Percentiles rank a stretch among this genome's conserved stretches.
phyloP scores from a whole-genome alignment of 257 asterid species.

The Solanum etuberosum region DNA sequence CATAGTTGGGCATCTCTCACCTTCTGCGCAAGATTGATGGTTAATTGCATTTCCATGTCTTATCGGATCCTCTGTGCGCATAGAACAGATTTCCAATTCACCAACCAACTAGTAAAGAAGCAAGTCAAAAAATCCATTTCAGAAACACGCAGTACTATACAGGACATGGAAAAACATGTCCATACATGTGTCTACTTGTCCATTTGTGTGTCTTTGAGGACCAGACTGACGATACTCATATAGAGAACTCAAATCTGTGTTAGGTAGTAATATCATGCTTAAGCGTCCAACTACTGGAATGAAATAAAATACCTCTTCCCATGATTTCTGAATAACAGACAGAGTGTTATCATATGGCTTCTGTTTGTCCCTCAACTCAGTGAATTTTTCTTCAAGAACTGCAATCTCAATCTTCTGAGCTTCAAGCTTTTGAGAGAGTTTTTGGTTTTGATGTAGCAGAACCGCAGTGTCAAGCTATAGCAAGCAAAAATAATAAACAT shows the following conservation, averaged over 20 bases:
- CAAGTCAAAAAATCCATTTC: conserved; percentile 7
- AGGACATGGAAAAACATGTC: neutral
- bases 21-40: conserved; percentile 24
- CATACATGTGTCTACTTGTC: neutral
- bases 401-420: conserved; percentile 69
- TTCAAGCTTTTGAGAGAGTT: conserved; percentile 83
- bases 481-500: neutral
- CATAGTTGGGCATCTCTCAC: conserved; percentile 19
- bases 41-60: conserved; percentile 32
- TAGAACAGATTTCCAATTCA: conserved; percentile 52
- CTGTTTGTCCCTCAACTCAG: conserved; percentile 52
- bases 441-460: conserved; percentile 89
- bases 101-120: conserved; percentile 51
- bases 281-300: neutral
- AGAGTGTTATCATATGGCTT: conserved; percentile 40
- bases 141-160: neutral
- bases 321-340: conserved; percentile 42
- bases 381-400: conserved; percentile 42
- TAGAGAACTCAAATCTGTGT: neutral
- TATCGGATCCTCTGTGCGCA: conserved; percentile 22
- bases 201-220: neutral
- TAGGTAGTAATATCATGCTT: neutral
- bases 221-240: neutral
- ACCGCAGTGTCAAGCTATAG: conserved; percentile 79
- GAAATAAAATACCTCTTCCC: conserved; percentile 52